phyloP scores from a whole-genome alignment of 306 rosid species.

The Astragalus membranaceus region DNA sequence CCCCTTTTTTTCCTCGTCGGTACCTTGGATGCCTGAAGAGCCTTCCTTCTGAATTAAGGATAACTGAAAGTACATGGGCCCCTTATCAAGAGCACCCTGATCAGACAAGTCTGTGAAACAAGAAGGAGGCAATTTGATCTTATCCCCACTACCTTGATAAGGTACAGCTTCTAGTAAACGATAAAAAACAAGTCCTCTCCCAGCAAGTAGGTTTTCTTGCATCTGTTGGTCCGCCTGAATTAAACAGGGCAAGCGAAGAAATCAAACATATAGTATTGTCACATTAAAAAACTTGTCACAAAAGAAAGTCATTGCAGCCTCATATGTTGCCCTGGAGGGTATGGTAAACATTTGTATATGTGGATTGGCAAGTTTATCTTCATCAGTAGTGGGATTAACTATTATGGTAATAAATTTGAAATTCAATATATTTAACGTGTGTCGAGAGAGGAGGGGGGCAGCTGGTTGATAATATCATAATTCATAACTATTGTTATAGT shows the following conservation, averaged over 20 bases:
- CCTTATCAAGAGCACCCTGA: constrained; percentile 83
- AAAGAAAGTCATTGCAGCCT: no score
- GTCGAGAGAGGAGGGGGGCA: no score
- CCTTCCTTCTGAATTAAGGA: constrained; percentile 40
- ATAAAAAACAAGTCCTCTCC: constrained; percentile 73
- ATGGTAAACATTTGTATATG: background rate
- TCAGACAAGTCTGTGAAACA: constrained; percentile 89
- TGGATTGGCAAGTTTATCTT: background rate
- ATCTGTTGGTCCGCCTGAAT: constrained; percentile 70
- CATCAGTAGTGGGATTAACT: background rate
- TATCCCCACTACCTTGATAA: constrained; percentile 84
- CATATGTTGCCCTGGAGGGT: background rate
- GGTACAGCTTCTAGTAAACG: constrained; percentile 67
- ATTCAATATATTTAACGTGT: background rate
- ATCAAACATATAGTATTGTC: background rate
- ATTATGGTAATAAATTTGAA: background rate
- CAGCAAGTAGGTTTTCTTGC: constrained; percentile 76
- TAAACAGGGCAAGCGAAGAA: background rate
- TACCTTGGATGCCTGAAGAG: constrained; percentile 27
- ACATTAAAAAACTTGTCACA: background rate
- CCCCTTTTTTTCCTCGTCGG: constrained; percentile 29
- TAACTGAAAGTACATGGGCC: constrained; percentile 76
- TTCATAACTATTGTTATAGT: background rate
- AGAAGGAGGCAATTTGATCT: constrained; percentile 84
- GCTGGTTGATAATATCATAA: background rate